Evolutionary conservation across 768 basidiomycete genomes (phyloP), one percentile per base, ranked within the genome.

Genomic region (Pisolithus marmoratus): DNA sequence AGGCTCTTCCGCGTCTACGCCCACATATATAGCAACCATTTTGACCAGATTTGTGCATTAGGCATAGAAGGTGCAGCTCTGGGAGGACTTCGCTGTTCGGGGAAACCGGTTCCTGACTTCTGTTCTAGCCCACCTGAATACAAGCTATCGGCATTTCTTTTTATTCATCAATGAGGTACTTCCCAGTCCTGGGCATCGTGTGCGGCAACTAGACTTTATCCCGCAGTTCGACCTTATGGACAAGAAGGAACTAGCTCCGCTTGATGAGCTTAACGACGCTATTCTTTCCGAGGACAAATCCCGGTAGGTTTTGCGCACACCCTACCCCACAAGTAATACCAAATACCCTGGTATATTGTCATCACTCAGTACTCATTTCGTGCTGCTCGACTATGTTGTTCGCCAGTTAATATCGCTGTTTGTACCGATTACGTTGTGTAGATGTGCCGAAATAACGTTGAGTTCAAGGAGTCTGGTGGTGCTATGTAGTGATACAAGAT

Each of bases 21-120:
- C 19, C 96, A 99, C 67, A 85, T 98, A 63, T 99, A 99, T 75
- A 95, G 94, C 76, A 95, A 93, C 59, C 96, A 99, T 70, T 98
- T 99, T 68, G 96, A 98, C 62, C 95, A 98, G 61, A 91, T 98
- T 53, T 98, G 95, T 67, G 96, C 96, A 14, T 73, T 99, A 43
- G 94, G 94, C 5, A 97, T 99, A 48, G 96, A 99, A 81, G 95
- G 95, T 95, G 54, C 38, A 74, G 31, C 47, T 14, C 12, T 15
- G 23, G 17, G 19, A 40, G 11, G 27, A 12, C 43, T 20, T 15
- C 8, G 15, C 34, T 1, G 34, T 9, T 34, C 31, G 12, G 14
- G 34, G 34, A 14, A 34, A 8, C 2, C 8, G 19, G 24, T 20
- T 15, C n/a, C n/a, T 38, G 41, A 43, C 44, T 34, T 34, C 49